Evolutionary conservation across 2,329 filamentous ascomycete species (phyloP).

Genomic region (Nannizziopsis arthrosporioides): DNA sequence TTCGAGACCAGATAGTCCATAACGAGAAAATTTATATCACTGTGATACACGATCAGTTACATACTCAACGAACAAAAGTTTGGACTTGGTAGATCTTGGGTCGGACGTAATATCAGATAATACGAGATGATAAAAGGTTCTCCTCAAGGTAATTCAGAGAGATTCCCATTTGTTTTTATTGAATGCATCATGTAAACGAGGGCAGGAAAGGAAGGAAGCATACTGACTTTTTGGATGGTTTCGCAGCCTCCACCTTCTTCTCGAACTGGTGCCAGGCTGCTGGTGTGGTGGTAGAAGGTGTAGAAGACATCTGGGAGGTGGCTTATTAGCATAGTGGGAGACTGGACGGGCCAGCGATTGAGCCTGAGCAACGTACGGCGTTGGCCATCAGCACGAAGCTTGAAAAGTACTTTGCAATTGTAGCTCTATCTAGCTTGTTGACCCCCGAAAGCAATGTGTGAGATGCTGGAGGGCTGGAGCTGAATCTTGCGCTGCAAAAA

Average conservation of each 20-base stretch:
- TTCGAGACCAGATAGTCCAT: slow-evolving; percentile 96
- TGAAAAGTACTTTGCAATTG: background rate
- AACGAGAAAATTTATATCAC: slow-evolving; percentile 89
- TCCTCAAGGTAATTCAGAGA: slow-evolving; percentile 97
- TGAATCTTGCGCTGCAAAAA: background rate
- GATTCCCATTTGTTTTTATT: slow-evolving; percentile 97
- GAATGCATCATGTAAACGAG: slow-evolving; percentile 57
- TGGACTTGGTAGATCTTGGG: slow-evolving; percentile 9
- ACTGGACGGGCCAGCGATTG: slow-evolving; percentile 6
- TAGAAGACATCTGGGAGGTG: slow-evolving; percentile 51
- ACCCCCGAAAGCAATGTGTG: background rate
- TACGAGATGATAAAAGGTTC: slow-evolving; percentile 61
- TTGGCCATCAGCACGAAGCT: slow-evolving; percentile 28
- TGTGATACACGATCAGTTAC: slow-evolving; percentile 35
- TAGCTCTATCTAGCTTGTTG: background rate
- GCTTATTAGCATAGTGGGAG: slow-evolving; percentile 19
- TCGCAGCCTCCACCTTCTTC: slow-evolving; percentile 68
- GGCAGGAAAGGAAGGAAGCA: slow-evolving; percentile 8
- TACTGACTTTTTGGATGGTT: slow-evolving; percentile 79
- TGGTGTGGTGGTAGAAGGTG: slow-evolving; percentile 59
- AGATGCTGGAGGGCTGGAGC: slow-evolving; percentile 1
- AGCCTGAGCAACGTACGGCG: slow-evolving; percentile 27
- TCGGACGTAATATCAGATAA: slow-evolving; percentile 45
- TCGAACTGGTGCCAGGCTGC: slow-evolving; percentile 60
- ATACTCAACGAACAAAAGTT: background rate